These are phyloP conservation scores for Peltaster fructicola DNA, from an alignment of 2,329 filamentous ascomycete genomes.

Conservation along the genomic window DNA sequence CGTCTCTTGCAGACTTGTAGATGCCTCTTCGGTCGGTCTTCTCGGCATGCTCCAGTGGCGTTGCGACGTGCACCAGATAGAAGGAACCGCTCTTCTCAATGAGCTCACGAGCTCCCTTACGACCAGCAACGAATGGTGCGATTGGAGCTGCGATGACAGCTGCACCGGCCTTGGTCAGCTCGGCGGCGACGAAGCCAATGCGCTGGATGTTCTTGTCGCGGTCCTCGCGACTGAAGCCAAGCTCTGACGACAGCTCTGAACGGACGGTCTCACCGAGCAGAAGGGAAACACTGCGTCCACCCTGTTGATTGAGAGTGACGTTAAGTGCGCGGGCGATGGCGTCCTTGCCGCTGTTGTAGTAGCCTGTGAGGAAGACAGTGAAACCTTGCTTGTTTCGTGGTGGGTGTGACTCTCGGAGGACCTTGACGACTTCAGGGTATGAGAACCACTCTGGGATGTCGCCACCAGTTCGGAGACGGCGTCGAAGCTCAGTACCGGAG, in stretches of 20 bases:
- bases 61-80: conserved; percentile 90
- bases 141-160: conserved; percentile 95
- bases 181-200: conserved; percentile 88
- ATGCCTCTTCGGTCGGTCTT: conserved; percentile 87
- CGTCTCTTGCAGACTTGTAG: conserved; percentile 65
- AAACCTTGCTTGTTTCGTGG: conserved; percentile 84
- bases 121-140: conserved; percentile 69
- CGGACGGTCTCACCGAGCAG: conserved; percentile 92
- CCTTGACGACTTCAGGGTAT: conserved; percentile 94
- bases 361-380: conserved; percentile 94
- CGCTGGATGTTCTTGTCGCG: conserved; percentile 88
- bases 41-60: conserved; percentile 80
- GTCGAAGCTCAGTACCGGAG: conserved; percentile 59
- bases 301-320: conserved; percentile 95
- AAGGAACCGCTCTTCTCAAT: conserved; percentile 81
- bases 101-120: conserved; percentile 62
- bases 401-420: conserved; percentile 90
- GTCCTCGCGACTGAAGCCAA: conserved; percentile 87
- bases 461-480: conserved; percentile 74
- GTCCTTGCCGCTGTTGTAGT: conserved; percentile 94
- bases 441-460: conserved; percentile 99
- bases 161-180: conserved; percentile 81
- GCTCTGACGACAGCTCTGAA: conserved; percentile 78
- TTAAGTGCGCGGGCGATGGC: conserved; percentile 89
- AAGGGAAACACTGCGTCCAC: conserved; percentile 83